Evolutionary conservation across 1,284 basidiomycete species (phyloP).

Genomic region (Puccinia polysora): DNA sequence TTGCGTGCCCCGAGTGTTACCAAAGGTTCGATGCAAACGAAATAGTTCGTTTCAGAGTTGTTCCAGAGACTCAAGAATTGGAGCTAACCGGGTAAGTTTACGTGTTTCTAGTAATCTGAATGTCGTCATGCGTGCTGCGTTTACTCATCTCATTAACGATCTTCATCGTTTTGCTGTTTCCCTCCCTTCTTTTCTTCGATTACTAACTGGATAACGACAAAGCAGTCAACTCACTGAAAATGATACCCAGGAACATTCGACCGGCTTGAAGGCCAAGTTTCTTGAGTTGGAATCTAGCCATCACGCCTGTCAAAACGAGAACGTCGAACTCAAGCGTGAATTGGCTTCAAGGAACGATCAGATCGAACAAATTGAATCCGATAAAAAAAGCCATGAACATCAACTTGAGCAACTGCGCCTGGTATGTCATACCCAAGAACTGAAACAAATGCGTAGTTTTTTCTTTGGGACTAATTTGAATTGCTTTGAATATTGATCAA

Average conservation of each 20-base stretch:
- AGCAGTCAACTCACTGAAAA: background rate
- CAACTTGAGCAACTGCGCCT: slow-evolving; percentile 12
- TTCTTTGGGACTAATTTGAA: background rate
- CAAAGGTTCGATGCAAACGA: slow-evolving; percentile 48
- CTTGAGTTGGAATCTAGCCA: slow-evolving; percentile 5
- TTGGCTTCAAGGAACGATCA: slow-evolving; percentile 5
- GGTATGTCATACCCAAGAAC: slow-evolving; percentile 5
- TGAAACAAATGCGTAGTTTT: background rate
- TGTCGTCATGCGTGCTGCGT: too few species aligned
- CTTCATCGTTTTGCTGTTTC: too few species aligned
- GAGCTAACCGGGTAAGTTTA: slow-evolving; percentile 39
- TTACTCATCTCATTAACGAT: too few species aligned
- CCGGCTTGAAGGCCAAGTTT: slow-evolving; percentile 15
- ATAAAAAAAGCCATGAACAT: slow-evolving; percentile 3
- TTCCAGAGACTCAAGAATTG: slow-evolving; percentile 20
- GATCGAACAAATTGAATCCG: slow-evolving; percentile 24
- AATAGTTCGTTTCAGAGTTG: slow-evolving; percentile 43
- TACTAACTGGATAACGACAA: too few species aligned
- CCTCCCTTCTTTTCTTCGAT: too few species aligned
- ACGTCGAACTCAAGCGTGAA: slow-evolving; percentile 9
- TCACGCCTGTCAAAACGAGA: slow-evolving; percentile 4
- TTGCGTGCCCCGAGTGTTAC: slow-evolving; percentile 54
- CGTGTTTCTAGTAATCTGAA: background rate
- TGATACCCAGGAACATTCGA: slow-evolving; percentile 22
- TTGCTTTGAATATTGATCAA: background rate